Conservation (phyloP, 345 rosid genomes). For the Acer saccharum region DNA sequence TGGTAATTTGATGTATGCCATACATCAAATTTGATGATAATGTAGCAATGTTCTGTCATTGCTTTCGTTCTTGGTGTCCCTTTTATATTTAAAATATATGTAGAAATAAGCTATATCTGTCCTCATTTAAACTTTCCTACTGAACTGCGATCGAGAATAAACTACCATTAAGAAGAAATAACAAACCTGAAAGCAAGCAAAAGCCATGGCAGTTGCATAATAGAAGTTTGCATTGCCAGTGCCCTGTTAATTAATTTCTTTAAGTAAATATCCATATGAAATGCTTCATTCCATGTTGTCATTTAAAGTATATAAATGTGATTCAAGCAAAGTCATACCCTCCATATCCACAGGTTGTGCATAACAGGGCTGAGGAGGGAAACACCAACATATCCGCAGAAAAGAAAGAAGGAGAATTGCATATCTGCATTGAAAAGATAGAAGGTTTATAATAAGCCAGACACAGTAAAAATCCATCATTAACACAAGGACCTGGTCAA, state of each 20-base stretch:
- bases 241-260: conserved; percentile 59
- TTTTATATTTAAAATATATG: neutral
- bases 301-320: neutral
- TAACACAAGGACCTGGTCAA: conserved; percentile 15
- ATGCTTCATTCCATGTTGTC: neutral
- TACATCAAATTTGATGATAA: neutral
- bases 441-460: conserved; percentile 19
- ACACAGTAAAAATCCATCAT: conserved; percentile 15
- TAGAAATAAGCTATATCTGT: neutral
- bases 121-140: neutral
- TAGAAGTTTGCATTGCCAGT: conserved; percentile 98
- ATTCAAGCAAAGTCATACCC: conserved; percentile 52
- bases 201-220: conserved; percentile 87
- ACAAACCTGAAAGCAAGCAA: conserved; percentile 91
- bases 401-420: conserved; percentile 89
- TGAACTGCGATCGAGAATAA: neutral
- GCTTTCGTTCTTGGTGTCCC: neutral
- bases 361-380: conserved; percentile 95
- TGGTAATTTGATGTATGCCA: conserved; percentile 1
- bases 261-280: conserved; percentile 16
- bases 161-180: neutral
- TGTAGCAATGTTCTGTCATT: neutral
- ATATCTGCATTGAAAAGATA: conserved; percentile 48
- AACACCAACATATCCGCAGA: conserved; percentile 87
- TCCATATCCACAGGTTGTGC: conserved; percentile 99